Percentiles rank a stretch among this genome's conserved stretches.
Conservation (phyloP, 169 alveolate genomes). For the Plasmodium relictum region DNA sequence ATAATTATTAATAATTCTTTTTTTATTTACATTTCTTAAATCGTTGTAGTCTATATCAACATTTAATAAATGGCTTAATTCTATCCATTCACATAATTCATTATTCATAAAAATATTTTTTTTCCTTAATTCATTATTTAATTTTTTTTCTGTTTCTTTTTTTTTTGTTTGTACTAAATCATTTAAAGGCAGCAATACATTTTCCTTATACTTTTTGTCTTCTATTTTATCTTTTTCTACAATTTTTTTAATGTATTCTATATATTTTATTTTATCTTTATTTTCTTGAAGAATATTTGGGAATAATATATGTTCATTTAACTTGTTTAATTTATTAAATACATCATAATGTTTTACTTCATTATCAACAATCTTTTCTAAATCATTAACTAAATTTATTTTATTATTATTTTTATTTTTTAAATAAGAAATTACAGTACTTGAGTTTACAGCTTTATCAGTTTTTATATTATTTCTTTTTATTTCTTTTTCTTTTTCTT, state of each 20-base stretch:
- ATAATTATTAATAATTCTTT: slow-evolving; percentile 40
- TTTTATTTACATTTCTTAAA: slow-evolving; percentile 25
- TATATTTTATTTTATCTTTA: slow-evolving; percentile 41
- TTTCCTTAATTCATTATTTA: slow-evolving; percentile 32
- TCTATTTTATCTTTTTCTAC: not conserved
- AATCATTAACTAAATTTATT: slow-evolving; percentile 23
- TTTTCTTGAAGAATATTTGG: slow-evolving; percentile 10
- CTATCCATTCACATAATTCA: slow-evolving; percentile 77
- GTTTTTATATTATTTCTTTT: not conserved
- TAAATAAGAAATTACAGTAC: not conserved
- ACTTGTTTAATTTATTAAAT: slow-evolving; percentile 39
- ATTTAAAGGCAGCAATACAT: slow-evolving; percentile 18
- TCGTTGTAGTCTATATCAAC: slow-evolving; percentile 67
- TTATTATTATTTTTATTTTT: not conserved
- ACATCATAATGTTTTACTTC: slow-evolving; percentile 53
- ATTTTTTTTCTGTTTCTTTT: slow-evolving; percentile 34
- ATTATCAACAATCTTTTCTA: slow-evolving; percentile 39
- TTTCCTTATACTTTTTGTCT: not conserved
- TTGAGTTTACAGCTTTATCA: not conserved
- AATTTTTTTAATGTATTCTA: slow-evolving; percentile 15
- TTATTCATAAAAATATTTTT: slow-evolving; percentile 59
- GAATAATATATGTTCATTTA: slow-evolving; percentile 41
- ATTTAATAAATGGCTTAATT: slow-evolving; percentile 49
- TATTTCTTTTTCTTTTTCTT: not conserved
- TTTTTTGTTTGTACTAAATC: slow-evolving; percentile 26